Conservation (phyloP, 73 alveolate species). For the Paramecium pentaurelia region DNA sequence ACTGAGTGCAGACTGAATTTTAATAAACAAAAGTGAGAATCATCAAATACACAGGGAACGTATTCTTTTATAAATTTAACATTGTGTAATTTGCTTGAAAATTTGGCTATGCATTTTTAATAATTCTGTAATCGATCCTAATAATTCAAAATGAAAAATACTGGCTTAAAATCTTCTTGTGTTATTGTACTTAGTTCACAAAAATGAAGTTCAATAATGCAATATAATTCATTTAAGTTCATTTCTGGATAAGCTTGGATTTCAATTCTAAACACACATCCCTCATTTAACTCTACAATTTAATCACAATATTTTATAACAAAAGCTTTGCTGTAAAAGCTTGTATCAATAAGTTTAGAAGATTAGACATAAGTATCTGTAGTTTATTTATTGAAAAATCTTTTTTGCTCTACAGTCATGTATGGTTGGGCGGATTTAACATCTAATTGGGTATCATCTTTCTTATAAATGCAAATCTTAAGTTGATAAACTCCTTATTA, state of each 20-base stretch:
- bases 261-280: slow-evolving; percentile 40
- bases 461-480: not conserved
- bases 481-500: slow-evolving; percentile 29
- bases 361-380: not conserved
- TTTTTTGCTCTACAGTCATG: not conserved
- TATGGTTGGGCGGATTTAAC: not conserved
- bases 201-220: not conserved
- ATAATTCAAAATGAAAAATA: not conserved
- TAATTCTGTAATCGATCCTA: not conserved
- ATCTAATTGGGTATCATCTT: not conserved
- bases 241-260: slow-evolving; percentile 17
- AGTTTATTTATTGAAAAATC: not conserved
- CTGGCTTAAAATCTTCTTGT: slow-evolving; percentile 31
- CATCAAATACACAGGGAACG: slow-evolving; percentile 23
- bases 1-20: not conserved
- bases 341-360: not conserved
- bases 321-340: slow-evolving; percentile 34
- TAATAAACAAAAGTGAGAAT: slow-evolving; percentile 15
- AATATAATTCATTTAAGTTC: not conserved
- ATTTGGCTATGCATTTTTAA: not conserved
- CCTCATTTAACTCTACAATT: slow-evolving; percentile 11
- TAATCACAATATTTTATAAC: slow-evolving; percentile 31
- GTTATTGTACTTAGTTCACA: slow-evolving; percentile 8
- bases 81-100: not conserved
- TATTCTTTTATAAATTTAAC: not conserved